Percentiles rank a stretch among this genome's conserved stretches.
phyloP scores from a whole-genome alignment of 768 basidiomycete genomes.

The Pisolithus orientalis region DNA sequence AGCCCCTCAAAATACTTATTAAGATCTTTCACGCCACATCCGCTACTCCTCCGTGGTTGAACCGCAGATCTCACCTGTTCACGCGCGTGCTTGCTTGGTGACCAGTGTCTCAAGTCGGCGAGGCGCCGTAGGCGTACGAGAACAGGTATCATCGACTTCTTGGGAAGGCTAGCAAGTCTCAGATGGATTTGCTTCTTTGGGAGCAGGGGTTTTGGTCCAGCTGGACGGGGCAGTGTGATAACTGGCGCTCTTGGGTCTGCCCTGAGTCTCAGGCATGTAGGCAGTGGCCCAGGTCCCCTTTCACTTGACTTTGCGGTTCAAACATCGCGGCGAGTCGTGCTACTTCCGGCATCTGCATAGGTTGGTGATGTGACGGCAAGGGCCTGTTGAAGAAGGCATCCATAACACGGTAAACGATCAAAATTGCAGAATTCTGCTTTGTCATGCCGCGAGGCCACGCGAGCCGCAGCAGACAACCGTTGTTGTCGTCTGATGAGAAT shows the following conservation, averaged over 20 bases:
- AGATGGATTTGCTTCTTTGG: constrained; percentile 65
- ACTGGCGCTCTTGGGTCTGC: constrained; percentile 33
- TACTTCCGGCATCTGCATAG: constrained; percentile 28
- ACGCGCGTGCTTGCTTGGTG: constrained; percentile 36
- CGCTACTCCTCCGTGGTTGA: constrained; percentile 53
- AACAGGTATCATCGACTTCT: constrained; percentile 39
- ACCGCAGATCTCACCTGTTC: constrained; percentile 15
- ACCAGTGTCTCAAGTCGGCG: constrained; percentile 42
- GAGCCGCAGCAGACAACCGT: constrained; percentile 2
- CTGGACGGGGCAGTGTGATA: constrained; percentile 50
- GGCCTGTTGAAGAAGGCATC: constrained; percentile 37
- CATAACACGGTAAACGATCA: constrained; percentile 46
- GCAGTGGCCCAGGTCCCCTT: constrained; percentile 34
- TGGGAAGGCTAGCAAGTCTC: constrained; percentile 42
- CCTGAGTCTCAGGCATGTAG: constrained; percentile 32
- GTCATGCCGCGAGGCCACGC: background rate
- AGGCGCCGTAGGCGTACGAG: constrained; percentile 40
- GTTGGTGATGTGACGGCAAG: constrained; percentile 15
- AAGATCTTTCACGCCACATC: constrained; percentile 67
- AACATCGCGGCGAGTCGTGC: constrained; percentile 6
- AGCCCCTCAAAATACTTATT: constrained; percentile 54
- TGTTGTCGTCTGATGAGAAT: constrained; percentile 24
- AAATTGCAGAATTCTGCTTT: background rate
- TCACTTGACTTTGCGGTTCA: background rate
- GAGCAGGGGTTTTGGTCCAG: constrained; percentile 36